phyloP scores from a whole-genome alignment of 352 stramenopile species.

The Phytophthora vignae region DNA sequence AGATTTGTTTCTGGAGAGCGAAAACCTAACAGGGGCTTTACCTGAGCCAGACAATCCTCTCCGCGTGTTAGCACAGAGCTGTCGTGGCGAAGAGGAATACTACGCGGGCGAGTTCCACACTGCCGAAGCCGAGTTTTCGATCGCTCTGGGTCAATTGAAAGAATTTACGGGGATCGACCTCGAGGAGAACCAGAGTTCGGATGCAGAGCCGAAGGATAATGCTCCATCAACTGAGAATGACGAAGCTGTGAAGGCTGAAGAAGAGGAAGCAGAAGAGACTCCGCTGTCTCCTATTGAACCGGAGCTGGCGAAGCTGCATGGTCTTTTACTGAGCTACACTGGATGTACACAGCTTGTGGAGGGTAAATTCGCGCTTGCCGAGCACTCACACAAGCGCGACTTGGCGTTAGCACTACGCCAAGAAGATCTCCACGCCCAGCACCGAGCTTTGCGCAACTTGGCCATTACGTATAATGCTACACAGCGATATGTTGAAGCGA shows the following conservation, averaged over 20 bases:
- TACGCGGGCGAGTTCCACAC: conserved; percentile 50
- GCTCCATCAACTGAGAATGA: background rate
- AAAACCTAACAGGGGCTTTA: conserved; percentile 27
- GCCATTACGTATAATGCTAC: conserved; percentile 53
- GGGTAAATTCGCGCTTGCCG: conserved; percentile 47
- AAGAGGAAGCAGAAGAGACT: background rate
- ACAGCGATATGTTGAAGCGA: conserved; percentile 54
- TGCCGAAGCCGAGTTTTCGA: conserved; percentile 49
- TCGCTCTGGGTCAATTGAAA: conserved; percentile 41
- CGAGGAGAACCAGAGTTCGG: conserved; percentile 13
- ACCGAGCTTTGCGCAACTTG: conserved; percentile 62
- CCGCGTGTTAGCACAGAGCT: conserved; percentile 33
- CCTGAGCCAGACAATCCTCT: conserved; percentile 33
- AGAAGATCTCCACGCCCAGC: conserved; percentile 63
- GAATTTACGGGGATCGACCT: conserved; percentile 24
- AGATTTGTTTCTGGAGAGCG: conserved; percentile 46
- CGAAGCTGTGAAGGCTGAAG: conserved; percentile 4
- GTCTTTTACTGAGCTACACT: conserved; percentile 52
- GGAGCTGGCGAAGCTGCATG: conserved; percentile 55
- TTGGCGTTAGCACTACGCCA: conserved; percentile 53
- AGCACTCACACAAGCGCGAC: conserved; percentile 60
- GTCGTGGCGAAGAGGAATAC: conserved; percentile 53
- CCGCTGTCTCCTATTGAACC: conserved; percentile 20
- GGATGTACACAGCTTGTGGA: conserved; percentile 58
- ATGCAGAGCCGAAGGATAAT: background rate